Conservation (phyloP, 495 filamentous ascomycete species). For the Monascus purpureus region DNA sequence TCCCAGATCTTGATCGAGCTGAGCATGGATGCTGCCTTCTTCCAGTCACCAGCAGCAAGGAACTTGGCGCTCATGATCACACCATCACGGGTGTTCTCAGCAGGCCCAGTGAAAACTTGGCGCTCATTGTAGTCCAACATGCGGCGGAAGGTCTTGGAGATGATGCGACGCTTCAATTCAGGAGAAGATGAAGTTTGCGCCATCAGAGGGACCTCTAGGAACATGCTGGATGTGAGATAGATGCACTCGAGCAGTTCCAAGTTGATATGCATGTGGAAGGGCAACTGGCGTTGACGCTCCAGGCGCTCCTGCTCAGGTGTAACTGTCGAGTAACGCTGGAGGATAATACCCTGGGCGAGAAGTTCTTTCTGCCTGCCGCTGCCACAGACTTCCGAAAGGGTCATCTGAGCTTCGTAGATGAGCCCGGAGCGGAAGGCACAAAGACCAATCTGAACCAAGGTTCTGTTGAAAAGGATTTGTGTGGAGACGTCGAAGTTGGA, state of each 20-base stretch:
- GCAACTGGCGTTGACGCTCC: constrained; percentile 88
- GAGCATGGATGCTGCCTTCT: constrained; percentile 83
- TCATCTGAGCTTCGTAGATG: constrained; percentile 93
- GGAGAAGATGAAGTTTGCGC: constrained; percentile 92
- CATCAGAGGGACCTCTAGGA: constrained; percentile 92
- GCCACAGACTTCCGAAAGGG: constrained; percentile 93
- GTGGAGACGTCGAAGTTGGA: constrained; percentile 87
- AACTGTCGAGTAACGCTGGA: constrained; percentile 88
- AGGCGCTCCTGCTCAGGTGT: constrained; percentile 94
- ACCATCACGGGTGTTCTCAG: constrained; percentile 96
- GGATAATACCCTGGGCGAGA: constrained; percentile 92
- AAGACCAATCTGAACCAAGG: constrained; percentile 92
- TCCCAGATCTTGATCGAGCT: constrained; percentile 99
- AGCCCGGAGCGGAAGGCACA: constrained; percentile 96
- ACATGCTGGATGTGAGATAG: constrained; percentile 97
- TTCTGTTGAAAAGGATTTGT: constrained; percentile 98
- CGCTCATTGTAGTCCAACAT: constrained; percentile 99
- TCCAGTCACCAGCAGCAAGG: constrained; percentile 93
- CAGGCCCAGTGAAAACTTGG: constrained; percentile 95
- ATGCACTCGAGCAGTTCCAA: constrained; percentile 95
- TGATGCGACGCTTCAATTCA: constrained; percentile 92
- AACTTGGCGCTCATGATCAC: constrained; percentile 98
- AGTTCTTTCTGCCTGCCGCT: constrained; percentile 96
- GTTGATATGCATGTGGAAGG: constrained; percentile 99
- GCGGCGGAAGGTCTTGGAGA: constrained; percentile 98